These are phyloP conservation scores for Saccharum hybrid DNA, from an alignment of 202 grass and related monocot species.

Conservation along the genomic window DNA sequence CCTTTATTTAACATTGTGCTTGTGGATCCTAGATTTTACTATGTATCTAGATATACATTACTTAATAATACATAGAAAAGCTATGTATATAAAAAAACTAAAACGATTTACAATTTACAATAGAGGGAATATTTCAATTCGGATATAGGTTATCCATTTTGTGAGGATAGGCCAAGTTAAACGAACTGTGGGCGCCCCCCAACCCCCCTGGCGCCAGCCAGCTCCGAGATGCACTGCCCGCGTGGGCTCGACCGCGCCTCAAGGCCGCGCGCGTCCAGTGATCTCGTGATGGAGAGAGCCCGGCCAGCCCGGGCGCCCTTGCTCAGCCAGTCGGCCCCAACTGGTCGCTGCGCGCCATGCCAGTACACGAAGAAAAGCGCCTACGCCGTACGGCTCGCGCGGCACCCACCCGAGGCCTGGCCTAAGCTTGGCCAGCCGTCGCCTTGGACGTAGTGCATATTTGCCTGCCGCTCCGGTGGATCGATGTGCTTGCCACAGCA, in stretches of 20 bases:
- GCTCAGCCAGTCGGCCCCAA: neutral
- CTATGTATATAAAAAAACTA: too few relatives aligned
- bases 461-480: neutral
- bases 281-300: constrained; percentile 26
- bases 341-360: neutral
- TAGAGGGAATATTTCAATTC: too few relatives aligned
- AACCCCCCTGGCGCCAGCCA: neutral
- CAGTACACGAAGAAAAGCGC: neutral
- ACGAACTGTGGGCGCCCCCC: neutral
- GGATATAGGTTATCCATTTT: too few relatives aligned
- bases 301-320: neutral
- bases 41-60: too few relatives aligned
- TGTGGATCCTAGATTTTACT: too few relatives aligned
- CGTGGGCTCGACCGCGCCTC: neutral
- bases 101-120: too few relatives aligned
- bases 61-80: too few relatives aligned
- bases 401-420: neutral
- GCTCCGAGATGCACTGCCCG: neutral
- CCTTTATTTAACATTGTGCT: too few relatives aligned
- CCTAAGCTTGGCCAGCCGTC: constrained; percentile 5
- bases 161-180: too few relatives aligned
- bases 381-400: neutral
- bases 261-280: neutral
- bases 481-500: neutral
- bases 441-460: constrained; percentile 4